phyloP scores from a whole-genome alignment of 1,284 basidiomycete species.

The Trametes sp. region DNA sequence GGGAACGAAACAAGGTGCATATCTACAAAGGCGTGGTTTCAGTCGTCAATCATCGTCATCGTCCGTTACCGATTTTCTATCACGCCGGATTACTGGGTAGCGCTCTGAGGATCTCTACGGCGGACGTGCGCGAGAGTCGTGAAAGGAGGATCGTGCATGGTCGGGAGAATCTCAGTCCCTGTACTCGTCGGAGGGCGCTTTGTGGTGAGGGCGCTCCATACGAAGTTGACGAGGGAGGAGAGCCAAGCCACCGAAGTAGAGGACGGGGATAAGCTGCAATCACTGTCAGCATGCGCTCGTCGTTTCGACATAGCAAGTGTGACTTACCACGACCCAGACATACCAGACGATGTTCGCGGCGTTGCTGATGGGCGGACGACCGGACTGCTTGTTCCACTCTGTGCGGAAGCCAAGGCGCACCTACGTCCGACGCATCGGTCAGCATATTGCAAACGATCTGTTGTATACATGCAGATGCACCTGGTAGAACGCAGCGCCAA shows the following conservation, averaged over 20 bases:
- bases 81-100: background rate
- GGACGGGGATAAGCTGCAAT: constrained; percentile 51
- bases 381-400: constrained; percentile 57
- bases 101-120: background rate
- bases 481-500: constrained; percentile 61
- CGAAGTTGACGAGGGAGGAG: constrained; percentile 56
- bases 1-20: background rate
- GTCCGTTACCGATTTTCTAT: constrained; percentile 11
- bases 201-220: constrained; percentile 45
- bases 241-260: constrained; percentile 54
- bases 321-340: constrained; percentile 61
- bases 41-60: constrained; percentile 4
- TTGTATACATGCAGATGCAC: constrained; percentile 46
- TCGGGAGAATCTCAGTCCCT: constrained; percentile 8
- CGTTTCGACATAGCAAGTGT: background rate
- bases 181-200: constrained; percentile 23
- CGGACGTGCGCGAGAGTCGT: background rate
- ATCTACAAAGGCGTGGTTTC: constrained; percentile 4
- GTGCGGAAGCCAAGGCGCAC: constrained; percentile 54
- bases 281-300: background rate
- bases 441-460: constrained; percentile 39
- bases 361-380: constrained; percentile 45
- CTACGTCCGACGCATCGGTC: constrained; percentile 42
- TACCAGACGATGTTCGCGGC: constrained; percentile 55
- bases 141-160: background rate